Base-by-base conservation (phyloP, 192 early-diverging fungal species). In the Pecoramyces ruminantium region DNA sequence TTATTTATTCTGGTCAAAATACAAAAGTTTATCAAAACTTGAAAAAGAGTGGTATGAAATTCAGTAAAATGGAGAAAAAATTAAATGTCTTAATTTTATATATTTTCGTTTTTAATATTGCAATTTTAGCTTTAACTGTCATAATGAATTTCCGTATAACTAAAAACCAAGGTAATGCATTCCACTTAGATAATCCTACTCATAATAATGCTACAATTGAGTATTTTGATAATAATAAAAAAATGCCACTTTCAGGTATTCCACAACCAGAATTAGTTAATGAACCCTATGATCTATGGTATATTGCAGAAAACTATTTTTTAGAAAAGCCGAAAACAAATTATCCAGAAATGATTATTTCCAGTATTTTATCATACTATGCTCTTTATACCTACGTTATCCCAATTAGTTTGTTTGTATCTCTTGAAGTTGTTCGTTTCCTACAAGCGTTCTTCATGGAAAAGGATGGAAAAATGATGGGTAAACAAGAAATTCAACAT, bases 371-470 rank as follows among this genome's bases (percentile, higher is more conserved):
- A 29, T 83, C 86, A 16, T 89, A 84, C 81, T 88, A 87, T 82
- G 86, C 87, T 28, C 78, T 92, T 28, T 92, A 91, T 81, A 92
- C 92, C 39, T 92, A 92, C 82, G 87, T 92, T 29, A 92, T 93
- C 78, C 92, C 92, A 0, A 92, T 93, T 78, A 92, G 92, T 30
- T 87, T 93, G 21, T 92, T 93, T 83, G 90, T 93, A 51, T 89
- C 91, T 30, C 88, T 93, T 29, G 92, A 93, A 83, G 80, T 93
- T 77, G 90, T 88, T 78, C 91, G 91, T 79, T 82, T 92, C 0
- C 84, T 88, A 2, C 92, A 93, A 79, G 91, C 89, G 17, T 86
- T 86, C 42, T 88, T 87, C 82, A 92, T 93, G 88, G 83, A 86
- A 30, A 89, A 87, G 88, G 92, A 93, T 81, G 78, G 81, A 29